These are phyloP conservation scores for Leccinum sublutescens DNA, from an alignment of 768 basidiomycete genomes.

Conservation along the genomic window DNA sequence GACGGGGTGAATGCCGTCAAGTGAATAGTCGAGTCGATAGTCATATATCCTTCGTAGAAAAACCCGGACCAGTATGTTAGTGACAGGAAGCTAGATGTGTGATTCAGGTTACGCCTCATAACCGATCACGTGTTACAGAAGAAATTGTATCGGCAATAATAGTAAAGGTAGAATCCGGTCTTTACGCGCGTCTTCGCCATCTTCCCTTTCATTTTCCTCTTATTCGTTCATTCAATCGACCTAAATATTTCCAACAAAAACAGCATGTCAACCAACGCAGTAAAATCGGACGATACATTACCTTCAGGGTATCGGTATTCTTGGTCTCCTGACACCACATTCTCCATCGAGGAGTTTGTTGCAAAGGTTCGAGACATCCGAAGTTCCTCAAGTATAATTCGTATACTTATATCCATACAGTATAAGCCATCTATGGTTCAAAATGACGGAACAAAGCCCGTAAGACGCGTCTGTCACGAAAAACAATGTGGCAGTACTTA, in stretches of 20 bases:
- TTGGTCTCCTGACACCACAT: slow-evolving; percentile 45
- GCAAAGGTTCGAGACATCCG: slow-evolving; percentile 42
- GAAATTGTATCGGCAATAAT: neutral
- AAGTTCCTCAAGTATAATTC: neutral
- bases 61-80: neutral
- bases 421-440: slow-evolving; percentile 77
- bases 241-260: neutral
- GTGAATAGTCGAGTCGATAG: neutral
- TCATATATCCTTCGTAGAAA: neutral
- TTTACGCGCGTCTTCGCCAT: neutral
- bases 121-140: slow-evolving; percentile 6
- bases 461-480: slow-evolving; percentile 31
- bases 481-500: neutral
- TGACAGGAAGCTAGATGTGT: neutral
- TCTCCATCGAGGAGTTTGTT: slow-evolving; percentile 52
- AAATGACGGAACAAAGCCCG: slow-evolving; percentile 74
- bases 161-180: neutral
- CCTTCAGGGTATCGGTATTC: slow-evolving; percentile 47
- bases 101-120: neutral
- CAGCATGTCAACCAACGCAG: slow-evolving; percentile 13
- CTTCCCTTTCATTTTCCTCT: neutral
- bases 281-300: slow-evolving; percentile 38
- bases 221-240: neutral
- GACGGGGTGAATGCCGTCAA: neutral
- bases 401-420: slow-evolving; percentile 33